Percentiles rank a stretch among this genome's conserved stretches.
Conservation (phyloP, 2,329 filamentous ascomycete genomes). For the Cladobotryum protrusum region DNA sequence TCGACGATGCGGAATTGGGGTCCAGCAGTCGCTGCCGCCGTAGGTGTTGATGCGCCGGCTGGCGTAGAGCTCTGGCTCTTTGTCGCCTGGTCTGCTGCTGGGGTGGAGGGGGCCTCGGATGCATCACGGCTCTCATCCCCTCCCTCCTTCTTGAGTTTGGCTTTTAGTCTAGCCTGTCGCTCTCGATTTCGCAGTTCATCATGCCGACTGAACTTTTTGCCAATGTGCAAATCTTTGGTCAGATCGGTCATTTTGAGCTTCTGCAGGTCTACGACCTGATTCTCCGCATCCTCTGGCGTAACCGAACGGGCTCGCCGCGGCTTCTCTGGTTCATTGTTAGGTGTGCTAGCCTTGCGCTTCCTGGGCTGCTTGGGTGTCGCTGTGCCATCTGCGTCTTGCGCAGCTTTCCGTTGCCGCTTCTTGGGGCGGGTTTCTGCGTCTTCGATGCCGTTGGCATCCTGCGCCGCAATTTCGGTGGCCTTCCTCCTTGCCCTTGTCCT, state of each 20-base stretch:
- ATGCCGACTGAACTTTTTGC: slow-evolving; percentile 69
- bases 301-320: slow-evolving; percentile 37
- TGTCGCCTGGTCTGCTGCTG: slow-evolving; percentile 1
- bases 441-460: slow-evolving; percentile 14
- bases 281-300: slow-evolving; percentile 60
- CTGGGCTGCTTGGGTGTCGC: slow-evolving; percentile 17
- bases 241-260: slow-evolving; percentile 68
- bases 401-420: slow-evolving; percentile 28
- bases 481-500: slow-evolving; percentile 8
- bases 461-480: slow-evolving; percentile 11
- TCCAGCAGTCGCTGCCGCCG: slow-evolving; percentile 27
- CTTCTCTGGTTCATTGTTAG: slow-evolving; percentile 16
- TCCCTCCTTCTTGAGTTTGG: slow-evolving; percentile 23
- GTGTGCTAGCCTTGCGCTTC: slow-evolving; percentile 22
- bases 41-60: slow-evolving; percentile 9
- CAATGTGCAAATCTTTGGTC: slow-evolving; percentile 61
- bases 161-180: slow-evolving; percentile 34
- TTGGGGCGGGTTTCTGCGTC: slow-evolving; percentile 21
- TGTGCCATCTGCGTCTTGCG: slow-evolving; percentile 16
- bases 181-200: slow-evolving; percentile 66
- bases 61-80: slow-evolving; percentile 13
- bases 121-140: slow-evolving; percentile 19
- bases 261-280: slow-evolving; percentile 56
- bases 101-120: slow-evolving; percentile 11
- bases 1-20: slow-evolving; percentile 60